Base-by-base conservation (phyloP, 2,329 filamentous ascomycete genomes). In the Pseudocercospora vitis region DNA sequence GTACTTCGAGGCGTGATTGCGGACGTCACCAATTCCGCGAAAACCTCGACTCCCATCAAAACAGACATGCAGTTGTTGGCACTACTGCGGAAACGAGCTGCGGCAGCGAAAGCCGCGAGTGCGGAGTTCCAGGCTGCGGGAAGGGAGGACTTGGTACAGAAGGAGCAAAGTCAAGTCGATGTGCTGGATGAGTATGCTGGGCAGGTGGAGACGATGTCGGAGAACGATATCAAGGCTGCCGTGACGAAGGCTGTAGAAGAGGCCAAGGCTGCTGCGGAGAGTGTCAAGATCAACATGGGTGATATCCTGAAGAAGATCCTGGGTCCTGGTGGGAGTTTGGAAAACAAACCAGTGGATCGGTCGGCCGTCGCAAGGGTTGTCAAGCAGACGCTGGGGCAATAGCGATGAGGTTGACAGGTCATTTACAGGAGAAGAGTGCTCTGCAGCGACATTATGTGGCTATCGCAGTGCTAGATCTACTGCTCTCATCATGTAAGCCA, bases 1-100 rank as follows among this genome's bases (percentile, higher is more conserved):
- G 87, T 89, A 31, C 78, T 92, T 45, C 86, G 88, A 61, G 71
- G 78, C 33, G 74, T 91, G 57, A 79, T 91, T 59, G 78, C 86
- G 26, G 81, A 86, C 58, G 83, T 87, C 57, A 84, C 85, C 63
- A 91, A 91, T 71, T 84, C 86, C 28, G 86, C 84, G 68, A 91
- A 91, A 73, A 89, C 87, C 11, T 67, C 78, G 32, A 76, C 74
- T 32, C 88, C 88, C n/a, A 82, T 91, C 65, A 76, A 75, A 50
- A 88, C 83, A 18, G 87, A 92, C 70, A 78, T 81, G 59, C 82
- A 87, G 65, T 77, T 92, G 51, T 81, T 90, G 23, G 74, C 78
- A 6, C 75, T 91, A 45, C 78, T 94, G 52, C 80, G 82, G 59
- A 86, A 85, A 71, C 80, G 83, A 48, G 79, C 81, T 18, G 78